These are phyloP conservation scores for Hordeum marinum DNA, from an alignment of 176 grass and related monocot genomes.

Conservation along the genomic window DNA sequence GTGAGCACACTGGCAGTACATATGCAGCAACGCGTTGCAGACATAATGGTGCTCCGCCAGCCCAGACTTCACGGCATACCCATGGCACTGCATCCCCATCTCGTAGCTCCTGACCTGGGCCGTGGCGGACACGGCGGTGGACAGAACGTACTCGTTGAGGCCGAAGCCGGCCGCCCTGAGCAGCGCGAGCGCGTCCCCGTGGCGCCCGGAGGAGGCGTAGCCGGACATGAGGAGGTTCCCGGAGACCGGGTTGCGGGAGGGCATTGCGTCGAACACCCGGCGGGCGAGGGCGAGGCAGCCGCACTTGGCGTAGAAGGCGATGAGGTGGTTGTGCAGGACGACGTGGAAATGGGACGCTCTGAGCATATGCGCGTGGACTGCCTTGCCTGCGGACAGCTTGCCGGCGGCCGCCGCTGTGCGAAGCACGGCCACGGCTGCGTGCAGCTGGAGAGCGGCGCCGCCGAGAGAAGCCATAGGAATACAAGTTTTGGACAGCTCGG, in stretches of 20 bases:
- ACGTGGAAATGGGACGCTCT: slow-evolving; percentile 32
- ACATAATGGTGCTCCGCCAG: slow-evolving; percentile 31
- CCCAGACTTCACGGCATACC: slow-evolving; percentile 48
- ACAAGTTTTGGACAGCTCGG: too few relatives aligned
- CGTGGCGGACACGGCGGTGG: slow-evolving; percentile 21
- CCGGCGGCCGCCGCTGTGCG: slow-evolving; percentile 23
- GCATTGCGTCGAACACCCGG: slow-evolving; percentile 60
- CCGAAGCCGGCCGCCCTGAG: slow-evolving; percentile 41
- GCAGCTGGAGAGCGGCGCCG: slow-evolving; percentile 37
- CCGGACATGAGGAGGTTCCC: slow-evolving; percentile 53
- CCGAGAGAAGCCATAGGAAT: slow-evolving; percentile 24
- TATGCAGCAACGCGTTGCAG: slow-evolving; percentile 53
- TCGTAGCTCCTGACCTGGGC: slow-evolving; percentile 42
- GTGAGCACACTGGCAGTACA: slow-evolving; percentile 54
- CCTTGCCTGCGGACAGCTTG: slow-evolving; percentile 29
- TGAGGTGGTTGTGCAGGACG: slow-evolving; percentile 54
- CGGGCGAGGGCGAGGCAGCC: slow-evolving; percentile 34
- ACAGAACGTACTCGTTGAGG: slow-evolving; percentile 68
- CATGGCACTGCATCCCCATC: slow-evolving; percentile 63
- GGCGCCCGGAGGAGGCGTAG: slow-evolving; percentile 51
- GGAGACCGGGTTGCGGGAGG: slow-evolving; percentile 48
- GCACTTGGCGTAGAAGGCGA: slow-evolving; percentile 51
- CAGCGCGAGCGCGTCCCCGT: slow-evolving; percentile 35
- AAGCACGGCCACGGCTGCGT: slow-evolving; percentile 35
- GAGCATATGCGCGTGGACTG: slow-evolving; percentile 40